A percentile compares a stretch with the other conserved stretches of the same genome.
These are phyloP conservation scores for Trichoderma sp. DNA, from an alignment of 2,329 filamentous ascomycete genomes.

Conservation along the genomic window DNA sequence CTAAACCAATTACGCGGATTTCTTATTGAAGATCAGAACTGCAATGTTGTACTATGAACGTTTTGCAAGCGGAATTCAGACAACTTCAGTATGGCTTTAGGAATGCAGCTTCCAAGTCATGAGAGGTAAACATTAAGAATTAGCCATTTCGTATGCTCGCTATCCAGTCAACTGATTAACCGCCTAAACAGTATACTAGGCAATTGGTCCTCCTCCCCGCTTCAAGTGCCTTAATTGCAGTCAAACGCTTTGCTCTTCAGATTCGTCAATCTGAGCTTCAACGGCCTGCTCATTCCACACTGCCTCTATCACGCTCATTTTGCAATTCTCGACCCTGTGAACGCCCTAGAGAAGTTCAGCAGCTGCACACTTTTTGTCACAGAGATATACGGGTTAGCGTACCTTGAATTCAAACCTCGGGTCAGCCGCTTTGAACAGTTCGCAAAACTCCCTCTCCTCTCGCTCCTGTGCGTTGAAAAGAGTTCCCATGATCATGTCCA, in stretches of 20 bases:
- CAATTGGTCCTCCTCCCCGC: neutral
- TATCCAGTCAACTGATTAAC: neutral
- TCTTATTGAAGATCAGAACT: neutral
- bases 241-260: neutral
- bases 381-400: slow-evolving; percentile 1
- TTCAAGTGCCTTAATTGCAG: neutral
- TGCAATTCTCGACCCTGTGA: slow-evolving; percentile 38
- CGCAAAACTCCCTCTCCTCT: slow-evolving; percentile 43
- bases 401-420: slow-evolving; percentile 44
- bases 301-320: slow-evolving; percentile 49
- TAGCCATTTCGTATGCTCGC: neutral
- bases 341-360: slow-evolving; percentile 34
- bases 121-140: neutral
- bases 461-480: slow-evolving; percentile 52
- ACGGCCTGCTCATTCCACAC: slow-evolving; percentile 40
- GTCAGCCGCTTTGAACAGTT: slow-evolving; percentile 43
- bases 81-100: neutral
- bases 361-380: neutral
- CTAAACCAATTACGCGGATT: slow-evolving; percentile 26
- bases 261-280: neutral
- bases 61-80: neutral
- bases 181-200: neutral
- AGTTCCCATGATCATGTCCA: slow-evolving; percentile 53
- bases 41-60: neutral
- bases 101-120: neutral